Conservation (phyloP, 225 moss, liverwort and hornwort genomes). For the Anthoceros angustus region DNA sequence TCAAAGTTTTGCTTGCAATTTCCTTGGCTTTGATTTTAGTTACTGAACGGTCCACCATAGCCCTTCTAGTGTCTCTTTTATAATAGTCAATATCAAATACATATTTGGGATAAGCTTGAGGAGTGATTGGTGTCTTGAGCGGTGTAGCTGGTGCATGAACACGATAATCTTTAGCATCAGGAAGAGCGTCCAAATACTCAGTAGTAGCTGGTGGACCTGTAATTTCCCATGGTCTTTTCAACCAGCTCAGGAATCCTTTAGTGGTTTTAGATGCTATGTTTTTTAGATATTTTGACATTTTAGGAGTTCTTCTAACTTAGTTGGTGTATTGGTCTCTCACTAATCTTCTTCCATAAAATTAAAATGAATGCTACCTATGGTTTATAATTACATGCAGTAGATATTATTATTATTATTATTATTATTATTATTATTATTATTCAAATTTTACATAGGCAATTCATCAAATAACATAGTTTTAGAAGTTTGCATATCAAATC, state of each 20-base stretch:
- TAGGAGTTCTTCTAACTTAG: background rate
- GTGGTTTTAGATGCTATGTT: background rate
- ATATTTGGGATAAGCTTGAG: background rate
- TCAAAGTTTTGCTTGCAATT: no score
- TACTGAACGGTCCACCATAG: background rate
- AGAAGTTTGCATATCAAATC: no score
- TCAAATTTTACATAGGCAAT: no score
- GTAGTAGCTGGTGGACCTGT: background rate
- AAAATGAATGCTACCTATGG: background rate
- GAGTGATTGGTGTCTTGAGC: background rate
- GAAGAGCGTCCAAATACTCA: background rate
- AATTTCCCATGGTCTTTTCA: background rate
- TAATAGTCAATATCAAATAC: slow-evolving; percentile 1
- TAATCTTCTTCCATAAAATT: background rate
- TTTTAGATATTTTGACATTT: background rate
- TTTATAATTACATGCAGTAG: background rate
- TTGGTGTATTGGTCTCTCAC: background rate
- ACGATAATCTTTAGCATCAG: background rate
- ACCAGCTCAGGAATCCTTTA: background rate
- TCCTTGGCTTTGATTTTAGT: no score
- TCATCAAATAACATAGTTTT: background rate
- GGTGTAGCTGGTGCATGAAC: background rate
- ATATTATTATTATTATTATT: background rate
- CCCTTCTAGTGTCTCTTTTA: background rate
- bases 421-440: background rate